Conservation (phyloP, 495 filamentous ascomycete species). For the Coniosporium apollinis region DNA sequence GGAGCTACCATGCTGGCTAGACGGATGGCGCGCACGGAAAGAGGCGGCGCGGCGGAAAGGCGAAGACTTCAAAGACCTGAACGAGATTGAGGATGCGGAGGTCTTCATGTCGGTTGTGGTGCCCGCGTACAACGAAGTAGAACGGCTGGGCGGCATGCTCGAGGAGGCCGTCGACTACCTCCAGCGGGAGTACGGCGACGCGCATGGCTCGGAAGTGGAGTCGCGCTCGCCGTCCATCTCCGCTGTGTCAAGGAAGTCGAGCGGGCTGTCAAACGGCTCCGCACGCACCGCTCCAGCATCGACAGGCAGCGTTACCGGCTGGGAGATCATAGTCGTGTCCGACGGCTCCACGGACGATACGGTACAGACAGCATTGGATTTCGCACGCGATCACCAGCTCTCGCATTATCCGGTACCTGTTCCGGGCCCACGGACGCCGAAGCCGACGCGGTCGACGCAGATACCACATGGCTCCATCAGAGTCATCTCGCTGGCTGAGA, state of each 20-base stretch:
- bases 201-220: slow-evolving; percentile 6
- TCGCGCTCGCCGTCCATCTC: background rate
- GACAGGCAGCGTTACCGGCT: slow-evolving; percentile 33
- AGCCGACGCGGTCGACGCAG: slow-evolving; percentile 6
- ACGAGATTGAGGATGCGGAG: slow-evolving; percentile 32
- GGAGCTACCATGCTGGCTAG: slow-evolving; percentile 69
- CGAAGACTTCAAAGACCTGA: slow-evolving; percentile 24
- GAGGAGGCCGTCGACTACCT: slow-evolving; percentile 82
- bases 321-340: slow-evolving; percentile 90
- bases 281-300: slow-evolving; percentile 1
- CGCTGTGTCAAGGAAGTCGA: slow-evolving; percentile 2
- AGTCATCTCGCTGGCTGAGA: slow-evolving; percentile 57
- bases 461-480: slow-evolving; percentile 51
- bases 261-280: background rate
- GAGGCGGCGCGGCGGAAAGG: slow-evolving; percentile 23
- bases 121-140: slow-evolving; percentile 87
- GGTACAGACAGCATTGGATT: slow-evolving; percentile 58
- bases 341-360: slow-evolving; percentile 86
- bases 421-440: slow-evolving; percentile 17
- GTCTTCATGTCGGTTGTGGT: slow-evolving; percentile 76
- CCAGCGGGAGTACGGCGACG: slow-evolving; percentile 51
- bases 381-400: slow-evolving; percentile 41
- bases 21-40: slow-evolving; percentile 42
- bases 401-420: slow-evolving; percentile 19
- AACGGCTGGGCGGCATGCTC: slow-evolving; percentile 65